Evolutionary conservation across 2,329 filamentous ascomycete species (phyloP), one percentile per base, ranked within the genome.

Genomic region (Epichloe sp.): DNA sequence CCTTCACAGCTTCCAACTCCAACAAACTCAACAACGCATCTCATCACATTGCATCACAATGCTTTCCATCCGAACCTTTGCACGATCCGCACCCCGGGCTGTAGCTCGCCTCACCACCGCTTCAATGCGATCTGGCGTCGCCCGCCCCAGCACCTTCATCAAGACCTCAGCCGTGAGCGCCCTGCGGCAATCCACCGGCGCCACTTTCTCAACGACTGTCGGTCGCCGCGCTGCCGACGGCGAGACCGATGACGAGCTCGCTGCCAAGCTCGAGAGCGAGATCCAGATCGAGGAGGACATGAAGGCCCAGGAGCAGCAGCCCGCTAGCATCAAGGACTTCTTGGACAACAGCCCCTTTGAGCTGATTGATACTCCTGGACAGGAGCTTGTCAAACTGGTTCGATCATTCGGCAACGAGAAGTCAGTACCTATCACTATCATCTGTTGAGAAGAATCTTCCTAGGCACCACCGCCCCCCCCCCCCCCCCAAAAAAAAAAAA

Each of bases 351-450:
- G 84, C 63, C 79, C 84, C 41, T 98, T 89, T 69, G 77, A 91
- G 76, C 77, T 93, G 55, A 75, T 87, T 62, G 93, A 98, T 69
- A 80, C 77, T 35, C 76, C 84, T 31, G 93, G 93, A 55, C 79
- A 88, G 68, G 87, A 97, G 72, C 88, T 95, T 60, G 86, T 98
- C 59, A 77, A 85, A 62, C 77, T 98, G 58, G 85, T 82, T 54
- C 85, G 90, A 63, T 84, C 79, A 57, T 91, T 87, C 63, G 86
- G 86, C 62, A 83, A 95, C 56, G 93, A 98, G 75, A 88, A 84
- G 88, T 93, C 70, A 70, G 82, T 52, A 41, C 17, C 19, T 4
- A 44, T 34, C 11, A 3, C 19, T 4, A 44, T 34, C 11, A 3
- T 15, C 14, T 15, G 1, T 10, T 6, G 4, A 17, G 36, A 11